Evolutionary conservation across 805 yeast species (phyloP).

Genomic region (Schwanniomyces sp.): DNA sequence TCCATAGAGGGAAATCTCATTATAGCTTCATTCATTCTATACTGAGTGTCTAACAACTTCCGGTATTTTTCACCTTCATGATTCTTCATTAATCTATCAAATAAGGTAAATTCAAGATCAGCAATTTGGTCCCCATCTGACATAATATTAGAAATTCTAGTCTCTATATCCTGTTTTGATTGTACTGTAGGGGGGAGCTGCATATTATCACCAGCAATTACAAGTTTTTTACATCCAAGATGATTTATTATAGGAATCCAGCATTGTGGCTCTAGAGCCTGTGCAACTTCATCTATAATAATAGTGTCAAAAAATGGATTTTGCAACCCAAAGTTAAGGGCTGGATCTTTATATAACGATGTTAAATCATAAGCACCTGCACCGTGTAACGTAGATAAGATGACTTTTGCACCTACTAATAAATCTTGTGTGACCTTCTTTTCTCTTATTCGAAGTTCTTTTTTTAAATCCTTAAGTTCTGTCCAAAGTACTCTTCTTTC

Average conservation of each 20-base stretch:
- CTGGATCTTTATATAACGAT: conserved; percentile 41
- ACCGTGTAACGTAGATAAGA: conserved; percentile 85
- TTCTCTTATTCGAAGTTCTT: conserved; percentile 70
- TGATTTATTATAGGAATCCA: conserved; percentile 89
- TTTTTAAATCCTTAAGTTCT: conserved; percentile 66
- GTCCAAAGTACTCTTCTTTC: conserved; percentile 69
- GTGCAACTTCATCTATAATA: conserved; percentile 94
- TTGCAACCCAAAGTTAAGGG: conserved; percentile 13
- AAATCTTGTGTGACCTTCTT: conserved; percentile 59
- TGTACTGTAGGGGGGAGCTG: conserved; percentile 92
- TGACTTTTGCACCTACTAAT: conserved; percentile 61
- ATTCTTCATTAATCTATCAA: conserved; percentile 67
- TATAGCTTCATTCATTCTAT: conserved; percentile 79
- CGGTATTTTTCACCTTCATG: conserved; percentile 46
- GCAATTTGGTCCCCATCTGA: conserved; percentile 39
- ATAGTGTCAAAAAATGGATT: conserved; percentile 66
- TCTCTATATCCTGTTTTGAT: conserved; percentile 30
- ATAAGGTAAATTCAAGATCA: conserved; percentile 64
- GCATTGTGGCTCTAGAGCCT: conserved; percentile 90
- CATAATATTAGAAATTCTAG: conserved; percentile 12
- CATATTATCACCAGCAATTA: conserved; percentile 90
- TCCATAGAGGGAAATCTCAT: conserved; percentile 74
- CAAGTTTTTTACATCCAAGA: conserved; percentile 52
- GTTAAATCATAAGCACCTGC: conserved; percentile 72
- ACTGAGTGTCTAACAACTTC: conserved; percentile 71